Evolutionary conservation across 306 rosid species (phyloP).

Genomic region (Castanea crenata): DNA sequence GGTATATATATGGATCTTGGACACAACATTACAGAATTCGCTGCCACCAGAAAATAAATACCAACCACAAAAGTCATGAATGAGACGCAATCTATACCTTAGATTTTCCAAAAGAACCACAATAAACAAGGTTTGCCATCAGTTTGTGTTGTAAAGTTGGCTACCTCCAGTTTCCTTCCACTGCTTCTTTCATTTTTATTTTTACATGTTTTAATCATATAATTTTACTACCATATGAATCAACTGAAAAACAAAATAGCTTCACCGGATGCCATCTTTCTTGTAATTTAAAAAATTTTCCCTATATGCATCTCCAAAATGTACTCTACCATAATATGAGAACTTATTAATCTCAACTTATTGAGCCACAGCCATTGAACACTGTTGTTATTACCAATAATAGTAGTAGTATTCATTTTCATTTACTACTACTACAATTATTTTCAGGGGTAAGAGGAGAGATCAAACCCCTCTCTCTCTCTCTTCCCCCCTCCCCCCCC

Average conservation of each 20-base stretch:
- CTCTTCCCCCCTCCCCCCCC: no score
- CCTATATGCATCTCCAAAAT: background rate
- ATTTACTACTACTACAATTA: background rate
- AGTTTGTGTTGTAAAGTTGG: background rate
- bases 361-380: background rate
- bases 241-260: background rate
- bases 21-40: constrained; percentile 78
- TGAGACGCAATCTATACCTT: background rate
- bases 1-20: constrained; percentile 80
- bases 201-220: background rate
- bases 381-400: background rate
- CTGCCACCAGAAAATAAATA: constrained; percentile 43
- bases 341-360: background rate
- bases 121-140: background rate
- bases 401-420: background rate
- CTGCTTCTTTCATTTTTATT: background rate
- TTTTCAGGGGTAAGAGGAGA: background rate
- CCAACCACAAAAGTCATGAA: constrained; percentile 10
- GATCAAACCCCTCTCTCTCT: background rate
- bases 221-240: background rate
- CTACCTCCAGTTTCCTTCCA: background rate
- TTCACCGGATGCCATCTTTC: background rate
- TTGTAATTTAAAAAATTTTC: background rate
- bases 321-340: background rate
- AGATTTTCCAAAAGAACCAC: background rate